Evolutionary conservation across 2,329 filamentous ascomycete genomes (phyloP).

Genomic region (Xylariaceae sp.): DNA sequence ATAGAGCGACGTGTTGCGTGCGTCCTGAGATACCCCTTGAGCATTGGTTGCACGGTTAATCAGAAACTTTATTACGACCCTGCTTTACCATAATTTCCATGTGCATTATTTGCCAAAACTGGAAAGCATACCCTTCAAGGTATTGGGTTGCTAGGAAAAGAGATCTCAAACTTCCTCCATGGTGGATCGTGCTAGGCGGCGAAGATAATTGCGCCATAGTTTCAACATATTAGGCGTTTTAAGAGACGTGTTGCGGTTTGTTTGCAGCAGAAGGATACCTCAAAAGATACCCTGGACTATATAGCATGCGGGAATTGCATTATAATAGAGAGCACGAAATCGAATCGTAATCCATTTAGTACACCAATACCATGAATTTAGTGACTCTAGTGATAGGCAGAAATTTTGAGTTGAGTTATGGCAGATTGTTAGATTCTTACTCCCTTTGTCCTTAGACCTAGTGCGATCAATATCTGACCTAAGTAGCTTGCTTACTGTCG

Average conservation of each 20-base stretch:
- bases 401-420: too few species aligned
- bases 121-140: constrained; percentile 8
- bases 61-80: neutral
- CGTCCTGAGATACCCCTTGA: constrained; percentile 36
- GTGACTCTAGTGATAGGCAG: too few species aligned
- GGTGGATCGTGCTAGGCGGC: constrained; percentile 10
- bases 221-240: constrained; percentile 18
- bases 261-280: neutral
- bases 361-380: too few species aligned
- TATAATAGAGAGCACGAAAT: neutral
- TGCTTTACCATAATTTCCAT: constrained; percentile 15
- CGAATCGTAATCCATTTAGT: too few species aligned
- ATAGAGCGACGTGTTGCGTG: constrained; percentile 29
- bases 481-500: too few species aligned
- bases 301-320: constrained; percentile 8
- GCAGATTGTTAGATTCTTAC: too few species aligned
- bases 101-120: neutral
- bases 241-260: constrained; percentile 5
- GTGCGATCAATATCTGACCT: too few species aligned
- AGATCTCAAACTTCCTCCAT: neutral
- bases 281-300: constrained; percentile 8
- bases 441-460: too few species aligned
- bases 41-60: constrained; percentile 27
- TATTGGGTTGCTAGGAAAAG: constrained; percentile 9
- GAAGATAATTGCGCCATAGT: too few species aligned